These are phyloP conservation scores for Wickerhamomyces sp. DNA, from an alignment of 1,139 yeast species.

Conservation along the genomic window DNA sequence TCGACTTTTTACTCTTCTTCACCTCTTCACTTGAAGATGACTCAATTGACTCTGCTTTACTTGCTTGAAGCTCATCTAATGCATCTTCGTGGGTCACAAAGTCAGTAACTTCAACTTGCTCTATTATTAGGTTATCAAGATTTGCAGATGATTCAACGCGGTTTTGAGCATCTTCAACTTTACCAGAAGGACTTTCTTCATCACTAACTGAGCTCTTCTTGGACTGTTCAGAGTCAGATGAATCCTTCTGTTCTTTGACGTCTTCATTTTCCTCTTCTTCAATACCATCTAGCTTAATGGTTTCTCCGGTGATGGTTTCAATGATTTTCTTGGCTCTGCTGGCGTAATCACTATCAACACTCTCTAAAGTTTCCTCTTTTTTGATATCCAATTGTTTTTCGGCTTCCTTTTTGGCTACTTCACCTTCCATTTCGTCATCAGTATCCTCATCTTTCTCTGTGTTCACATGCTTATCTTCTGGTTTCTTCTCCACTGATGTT, in stretches of 20 bases:
- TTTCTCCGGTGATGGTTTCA: constrained; percentile 34
- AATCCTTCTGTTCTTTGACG: not conserved
- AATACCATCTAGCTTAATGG: constrained; percentile 33
- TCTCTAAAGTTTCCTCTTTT: constrained; percentile 21
- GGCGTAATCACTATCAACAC: constrained; percentile 33
- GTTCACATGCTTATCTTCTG: no score
- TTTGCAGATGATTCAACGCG: constrained; percentile 4
- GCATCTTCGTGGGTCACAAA: constrained; percentile 23
- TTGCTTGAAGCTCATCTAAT: constrained; percentile 8
- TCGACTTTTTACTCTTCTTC: constrained; percentile 8
- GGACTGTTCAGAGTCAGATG: not conserved
- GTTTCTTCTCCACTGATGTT: constrained; percentile 29
- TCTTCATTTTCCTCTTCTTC: constrained; percentile 18
- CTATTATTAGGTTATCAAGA: constrained; percentile 29
- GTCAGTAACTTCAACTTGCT: constrained; percentile 39
- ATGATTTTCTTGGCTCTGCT: constrained; percentile 39
- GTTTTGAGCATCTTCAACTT: constrained; percentile 2
- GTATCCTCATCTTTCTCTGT: not conserved
- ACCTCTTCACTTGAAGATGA: not conserved
- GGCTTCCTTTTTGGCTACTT: constrained; percentile 15
- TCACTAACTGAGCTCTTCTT: not conserved
- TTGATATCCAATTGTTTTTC: constrained; percentile 5
- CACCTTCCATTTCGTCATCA: constrained; percentile 7
- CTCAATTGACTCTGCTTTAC: constrained; percentile 1
- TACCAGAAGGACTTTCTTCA: constrained; percentile 1